These are phyloP conservation scores for Trichoderma gracile DNA, from an alignment of 2,329 filamentous ascomycete species.

Conservation along the genomic window DNA sequence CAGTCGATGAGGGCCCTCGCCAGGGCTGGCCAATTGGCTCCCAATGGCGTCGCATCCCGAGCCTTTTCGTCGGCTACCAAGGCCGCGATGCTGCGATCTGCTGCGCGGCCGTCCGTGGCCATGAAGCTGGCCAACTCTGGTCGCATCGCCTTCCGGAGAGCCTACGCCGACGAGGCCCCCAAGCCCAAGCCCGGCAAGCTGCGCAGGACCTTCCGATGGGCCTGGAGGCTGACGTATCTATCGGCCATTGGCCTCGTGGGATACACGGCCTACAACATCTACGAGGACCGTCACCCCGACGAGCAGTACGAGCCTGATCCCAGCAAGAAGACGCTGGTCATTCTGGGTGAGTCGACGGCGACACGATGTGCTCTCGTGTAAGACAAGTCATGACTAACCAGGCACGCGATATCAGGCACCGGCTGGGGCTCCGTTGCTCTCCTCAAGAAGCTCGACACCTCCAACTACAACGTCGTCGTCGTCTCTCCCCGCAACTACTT, in stretches of 20 bases:
- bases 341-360: conserved; percentile 68
- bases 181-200: conserved; percentile 60
- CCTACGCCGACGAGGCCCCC: conserved; percentile 54
- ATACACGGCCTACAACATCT: conserved; percentile 79
- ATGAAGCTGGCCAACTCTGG: conserved; percentile 40
- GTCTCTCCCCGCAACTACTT: conserved; percentile 99
- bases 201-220: conserved; percentile 69
- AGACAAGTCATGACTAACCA: conserved; percentile 30
- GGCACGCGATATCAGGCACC: conserved; percentile 62
- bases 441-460: conserved; percentile 96
- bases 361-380: neutral
- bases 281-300: conserved; percentile 75
- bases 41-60: conserved; percentile 36
- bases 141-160: conserved; percentile 46
- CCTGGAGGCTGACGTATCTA: conserved; percentile 81
- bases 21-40: conserved; percentile 36
- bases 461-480: conserved; percentile 98
- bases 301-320: conserved; percentile 80
- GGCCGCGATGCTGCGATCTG: conserved; percentile 29
- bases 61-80: conserved; percentile 39
- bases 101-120: conserved; percentile 37
- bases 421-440: conserved; percentile 95
- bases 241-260: conserved; percentile 68
- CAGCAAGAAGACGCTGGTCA: conserved; percentile 92
- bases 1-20: conserved; percentile 45